These are phyloP conservation scores for Pyrenophora seminiperda DNA, from an alignment of 2,329 filamentous ascomycete species.

Conservation along the genomic window DNA sequence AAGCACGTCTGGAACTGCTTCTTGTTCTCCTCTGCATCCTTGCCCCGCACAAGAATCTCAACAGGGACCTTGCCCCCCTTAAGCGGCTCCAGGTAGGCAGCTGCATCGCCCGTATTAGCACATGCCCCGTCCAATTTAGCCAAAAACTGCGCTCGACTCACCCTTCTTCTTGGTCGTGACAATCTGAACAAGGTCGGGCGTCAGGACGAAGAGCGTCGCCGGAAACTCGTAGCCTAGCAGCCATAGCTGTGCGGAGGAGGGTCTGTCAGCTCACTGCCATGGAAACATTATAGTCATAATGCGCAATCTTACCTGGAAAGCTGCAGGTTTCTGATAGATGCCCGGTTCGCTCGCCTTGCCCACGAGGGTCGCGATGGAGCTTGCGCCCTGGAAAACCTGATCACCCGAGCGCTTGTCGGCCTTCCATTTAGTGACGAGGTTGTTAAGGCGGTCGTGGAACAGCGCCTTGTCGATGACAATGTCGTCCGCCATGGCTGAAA, in stretches of 20 bases:
- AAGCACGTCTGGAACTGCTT: conserved; percentile 85
- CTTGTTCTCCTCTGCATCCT: conserved; percentile 88
- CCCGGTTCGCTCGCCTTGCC: conserved; percentile 84
- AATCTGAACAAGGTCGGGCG: conserved; percentile 83
- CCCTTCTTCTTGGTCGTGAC: conserved; percentile 98
- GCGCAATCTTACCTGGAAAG: conserved; percentile 75
- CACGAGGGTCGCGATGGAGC: conserved; percentile 87
- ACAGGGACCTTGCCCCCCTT: conserved; percentile 92
- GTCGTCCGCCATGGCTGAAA: conserved; percentile 63
- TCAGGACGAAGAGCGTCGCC: conserved; percentile 91
- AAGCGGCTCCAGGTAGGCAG: conserved; percentile 88
- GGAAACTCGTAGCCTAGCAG: conserved; percentile 98
- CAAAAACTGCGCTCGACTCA: conserved; percentile 48
- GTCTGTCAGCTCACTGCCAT: conserved; percentile 28
- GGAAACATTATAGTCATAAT: neutral
- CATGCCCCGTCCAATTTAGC: neutral
- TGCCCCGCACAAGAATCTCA: conserved; percentile 88
- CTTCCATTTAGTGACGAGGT: conserved; percentile 92
- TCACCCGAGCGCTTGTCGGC: conserved; percentile 89
- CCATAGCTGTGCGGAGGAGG: conserved; percentile 89
- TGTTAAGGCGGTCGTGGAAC: conserved; percentile 91
- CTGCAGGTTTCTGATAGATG: conserved; percentile 93
- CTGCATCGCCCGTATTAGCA: conserved; percentile 58
- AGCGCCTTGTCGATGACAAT: conserved; percentile 93
- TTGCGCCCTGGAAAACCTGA: conserved; percentile 80